Base-by-base conservation (phyloP, 1,284 basidiomycete genomes). In the Heterobasidion annosum region DNA sequence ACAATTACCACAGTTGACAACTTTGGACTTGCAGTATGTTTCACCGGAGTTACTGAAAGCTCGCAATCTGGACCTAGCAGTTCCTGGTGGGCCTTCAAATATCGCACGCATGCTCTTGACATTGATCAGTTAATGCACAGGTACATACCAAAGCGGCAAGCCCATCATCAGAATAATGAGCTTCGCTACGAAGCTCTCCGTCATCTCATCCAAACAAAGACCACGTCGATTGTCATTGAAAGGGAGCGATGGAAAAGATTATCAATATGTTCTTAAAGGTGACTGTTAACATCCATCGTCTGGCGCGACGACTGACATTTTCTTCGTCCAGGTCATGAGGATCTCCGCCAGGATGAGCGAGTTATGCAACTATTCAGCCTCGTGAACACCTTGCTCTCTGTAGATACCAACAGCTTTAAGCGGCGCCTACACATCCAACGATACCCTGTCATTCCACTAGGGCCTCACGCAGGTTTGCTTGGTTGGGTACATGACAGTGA, bases 341-440 rank as follows among this genome's bases (percentile, higher is more conserved):
- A 99, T 73, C 76, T 99, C 60, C 93, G 97, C 52, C 97, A 99
- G 72, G 97, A 99, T 68, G 97, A 99, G 68, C 83, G 97, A 58
- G 97, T 99, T 57, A 99, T 99, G 97, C 97, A 99, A 69, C 79
- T 99, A 10, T 99, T 99, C 70, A 92, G 96, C 56, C 82, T 99
- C 52, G 91, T 99, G 67, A 99, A 99, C 70, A 98, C 93, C 1
- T 74, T 99, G 0, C 82, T 99, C 16, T 88, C 91, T 13, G 87
- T 93, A 46, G 96, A 99, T 66, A 90, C 93, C 19, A 86, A 93
- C 66, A 93, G 91, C 67, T 98, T 98, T 81, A 98, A 98, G 76
- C 82, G 97, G 34, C 91, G 95, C 59, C 78, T 99, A 49, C 93
- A 94, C 66, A 97, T 99, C 54, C 95, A 96, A 67, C 82, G 88